Evolutionary conservation across 768 basidiomycete species (phyloP).

Genomic region (Cystofilobasidium ferigula): DNA sequence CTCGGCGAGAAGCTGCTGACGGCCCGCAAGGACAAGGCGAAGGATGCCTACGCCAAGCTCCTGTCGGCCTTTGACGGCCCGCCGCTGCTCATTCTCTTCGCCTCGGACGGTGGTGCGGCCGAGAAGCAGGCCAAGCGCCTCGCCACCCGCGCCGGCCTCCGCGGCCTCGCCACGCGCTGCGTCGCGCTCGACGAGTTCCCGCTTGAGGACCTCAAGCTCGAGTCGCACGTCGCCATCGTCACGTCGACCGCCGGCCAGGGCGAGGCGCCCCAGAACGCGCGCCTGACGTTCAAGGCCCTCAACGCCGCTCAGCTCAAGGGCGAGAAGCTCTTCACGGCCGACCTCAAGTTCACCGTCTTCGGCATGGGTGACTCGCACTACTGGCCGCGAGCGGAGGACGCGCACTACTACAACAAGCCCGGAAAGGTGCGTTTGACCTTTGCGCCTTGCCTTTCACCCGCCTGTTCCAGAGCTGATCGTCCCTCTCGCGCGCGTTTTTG

Average conservation of each 20-base stretch:
- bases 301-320: constrained; percentile 53
- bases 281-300: constrained; percentile 75
- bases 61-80: constrained; percentile 76
- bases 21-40: constrained; percentile 67
- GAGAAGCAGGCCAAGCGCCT: constrained; percentile 92
- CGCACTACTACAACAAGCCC: constrained; percentile 97
- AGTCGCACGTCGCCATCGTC: constrained; percentile 66
- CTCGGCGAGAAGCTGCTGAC: constrained; percentile 74
- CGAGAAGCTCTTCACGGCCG: constrained; percentile 46
- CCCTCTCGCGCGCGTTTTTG: neutral
- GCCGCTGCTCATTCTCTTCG: constrained; percentile 78
- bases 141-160: constrained; percentile 64
- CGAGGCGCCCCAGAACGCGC: constrained; percentile 92
- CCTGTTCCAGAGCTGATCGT: neutral
- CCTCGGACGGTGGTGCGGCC: constrained; percentile 88
- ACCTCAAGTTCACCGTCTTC: constrained; percentile 63
- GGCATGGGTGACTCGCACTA: constrained; percentile 98
- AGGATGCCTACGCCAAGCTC: constrained; percentile 72
- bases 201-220: constrained; percentile 60
- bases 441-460: neutral
- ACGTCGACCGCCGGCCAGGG: constrained; percentile 94
- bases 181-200: constrained; percentile 70
- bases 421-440: constrained; percentile 44
- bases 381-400: constrained; percentile 94
- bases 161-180: constrained; percentile 66